These are phyloP conservation scores for Rickenella mellea DNA, from an alignment of 768 basidiomycete species.

Conservation along the genomic window DNA sequence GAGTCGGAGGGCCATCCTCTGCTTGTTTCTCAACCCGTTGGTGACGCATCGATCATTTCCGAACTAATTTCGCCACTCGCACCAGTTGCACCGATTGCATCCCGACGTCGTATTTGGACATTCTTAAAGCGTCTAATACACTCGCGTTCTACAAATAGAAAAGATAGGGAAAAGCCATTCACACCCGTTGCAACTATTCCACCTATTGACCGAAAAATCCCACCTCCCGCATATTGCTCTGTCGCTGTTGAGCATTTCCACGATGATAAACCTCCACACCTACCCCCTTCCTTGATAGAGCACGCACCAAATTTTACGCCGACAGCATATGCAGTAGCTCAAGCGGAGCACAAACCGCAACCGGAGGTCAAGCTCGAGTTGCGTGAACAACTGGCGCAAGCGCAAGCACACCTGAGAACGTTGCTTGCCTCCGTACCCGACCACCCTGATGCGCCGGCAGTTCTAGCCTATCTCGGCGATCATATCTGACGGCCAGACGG, in stretches of 20 bases:
- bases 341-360: conserved; percentile 12
- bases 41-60: too few relatives aligned
- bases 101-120: too few relatives aligned
- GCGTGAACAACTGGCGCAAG: conserved; percentile 28
- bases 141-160: too few relatives aligned
- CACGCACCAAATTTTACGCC: too few relatives aligned
- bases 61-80: conserved; percentile 26
- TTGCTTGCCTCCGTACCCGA: conserved; percentile 53
- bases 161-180: too few relatives aligned
- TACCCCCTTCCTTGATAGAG: conserved; percentile 16
- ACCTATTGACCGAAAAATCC: conserved; percentile 29
- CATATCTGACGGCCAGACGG: conserved; percentile 42
- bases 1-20: too few relatives aligned
- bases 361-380: conserved; percentile 5
- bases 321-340: conserved; percentile 11
- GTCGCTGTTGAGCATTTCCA: conserved; percentile 44
- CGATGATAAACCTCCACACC: conserved; percentile 34
- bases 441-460: conserved; percentile 26
- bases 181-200: conserved; percentile 16
- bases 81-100: too few relatives aligned
- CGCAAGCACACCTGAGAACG: conserved; percentile 47
- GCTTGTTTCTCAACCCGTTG: too few relatives aligned
- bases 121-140: too few relatives aligned
- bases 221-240: conserved; percentile 32
- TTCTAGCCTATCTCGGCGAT: conserved; percentile 47